Conservation (phyloP, 371 early-diverging fungal species). For the Apophysomyces ossiformis region DNA sequence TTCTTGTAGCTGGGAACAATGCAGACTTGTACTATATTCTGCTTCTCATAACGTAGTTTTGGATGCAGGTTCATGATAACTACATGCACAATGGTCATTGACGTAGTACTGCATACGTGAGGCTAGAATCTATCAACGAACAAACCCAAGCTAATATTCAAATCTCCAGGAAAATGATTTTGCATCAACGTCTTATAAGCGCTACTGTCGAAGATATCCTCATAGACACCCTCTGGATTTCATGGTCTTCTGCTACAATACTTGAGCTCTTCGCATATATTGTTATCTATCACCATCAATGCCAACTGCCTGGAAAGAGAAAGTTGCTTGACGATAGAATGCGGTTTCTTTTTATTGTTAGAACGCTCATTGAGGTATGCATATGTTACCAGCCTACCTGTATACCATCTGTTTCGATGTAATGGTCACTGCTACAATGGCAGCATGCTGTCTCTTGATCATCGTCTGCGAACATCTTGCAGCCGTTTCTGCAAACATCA, state of each 20-base stretch:
- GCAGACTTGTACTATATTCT: constrained; percentile 7
- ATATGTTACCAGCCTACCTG: neutral
- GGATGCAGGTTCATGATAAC: constrained; percentile 11
- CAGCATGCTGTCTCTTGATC: neutral
- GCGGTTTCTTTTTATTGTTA: neutral
- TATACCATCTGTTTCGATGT: too few species aligned
- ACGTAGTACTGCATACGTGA: neutral
- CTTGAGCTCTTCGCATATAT: neutral
- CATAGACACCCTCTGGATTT: neutral
- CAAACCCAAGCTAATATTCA: constrained; percentile 8
- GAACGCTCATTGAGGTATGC: neutral
- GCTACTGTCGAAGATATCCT: constrained; percentile 13
- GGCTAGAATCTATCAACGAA: constrained; percentile 18
- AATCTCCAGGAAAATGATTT: neutral
- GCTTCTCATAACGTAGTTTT: constrained; percentile 2
- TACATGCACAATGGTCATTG: constrained; percentile 10
- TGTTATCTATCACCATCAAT: neutral
- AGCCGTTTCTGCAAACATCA: neutral
- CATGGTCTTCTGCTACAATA: neutral
- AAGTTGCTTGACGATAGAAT: neutral
- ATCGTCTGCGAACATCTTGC: neutral
- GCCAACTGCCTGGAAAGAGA: neutral
- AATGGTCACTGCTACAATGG: too few species aligned
- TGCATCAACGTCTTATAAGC: neutral
- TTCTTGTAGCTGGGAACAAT: neutral